These are phyloP conservation scores for Pseudodiploospora longispora DNA, from an alignment of 2,329 filamentous ascomycete species.

Conservation along the genomic window DNA sequence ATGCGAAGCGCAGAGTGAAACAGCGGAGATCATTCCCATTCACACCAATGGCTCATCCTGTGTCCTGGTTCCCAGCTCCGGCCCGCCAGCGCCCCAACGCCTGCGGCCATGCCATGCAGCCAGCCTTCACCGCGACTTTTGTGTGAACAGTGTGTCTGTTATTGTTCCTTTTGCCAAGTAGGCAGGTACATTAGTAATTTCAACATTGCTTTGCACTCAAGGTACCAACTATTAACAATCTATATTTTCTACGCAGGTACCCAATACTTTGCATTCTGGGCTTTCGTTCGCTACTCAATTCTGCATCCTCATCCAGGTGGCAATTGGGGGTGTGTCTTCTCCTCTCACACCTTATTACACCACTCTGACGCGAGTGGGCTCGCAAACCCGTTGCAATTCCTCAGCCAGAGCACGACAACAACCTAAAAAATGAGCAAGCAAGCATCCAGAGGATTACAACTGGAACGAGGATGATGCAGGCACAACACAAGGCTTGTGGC, in stretches of 20 bases:
- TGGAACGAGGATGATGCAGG: background rate
- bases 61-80: too few relatives aligned
- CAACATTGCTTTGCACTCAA: conserved; percentile 6
- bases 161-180: conserved; percentile 3
- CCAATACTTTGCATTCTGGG: background rate
- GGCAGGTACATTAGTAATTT: conserved; percentile 5
- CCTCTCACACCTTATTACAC: conserved; percentile 10
- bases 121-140: too few relatives aligned
- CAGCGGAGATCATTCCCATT: too few relatives aligned
- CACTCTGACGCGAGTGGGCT: conserved; percentile 9
- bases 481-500: background rate
- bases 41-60: too few relatives aligned
- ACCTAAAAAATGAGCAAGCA: too few relatives aligned
- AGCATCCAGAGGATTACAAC: too few relatives aligned
- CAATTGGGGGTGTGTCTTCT: background rate
- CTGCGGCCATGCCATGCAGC: too few relatives aligned
- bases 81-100: too few relatives aligned
- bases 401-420: background rate
- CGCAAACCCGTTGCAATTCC: background rate
- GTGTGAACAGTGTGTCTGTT: too few relatives aligned
- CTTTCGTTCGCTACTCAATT: background rate
- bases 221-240: background rate
- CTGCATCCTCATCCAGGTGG: too few relatives aligned
- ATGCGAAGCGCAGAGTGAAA: too few relatives aligned
- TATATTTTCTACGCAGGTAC: conserved; percentile 1